Conservation (phyloP, 805 yeast species). For the Candida tammaniensis region DNA sequence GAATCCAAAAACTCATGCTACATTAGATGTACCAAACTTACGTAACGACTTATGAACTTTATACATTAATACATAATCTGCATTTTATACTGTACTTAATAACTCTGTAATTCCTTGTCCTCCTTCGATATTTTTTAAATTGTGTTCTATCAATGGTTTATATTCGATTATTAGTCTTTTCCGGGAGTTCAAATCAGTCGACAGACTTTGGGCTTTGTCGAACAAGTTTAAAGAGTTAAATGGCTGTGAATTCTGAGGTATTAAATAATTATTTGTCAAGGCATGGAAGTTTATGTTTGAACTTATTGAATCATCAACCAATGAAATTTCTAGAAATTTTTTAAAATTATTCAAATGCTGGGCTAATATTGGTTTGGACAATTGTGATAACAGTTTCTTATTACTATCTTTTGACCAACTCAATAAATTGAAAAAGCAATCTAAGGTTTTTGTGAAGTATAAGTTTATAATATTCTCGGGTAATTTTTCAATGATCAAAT, state of each 20-base stretch:
- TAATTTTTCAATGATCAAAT: constrained; percentile 54
- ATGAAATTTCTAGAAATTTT: constrained; percentile 45
- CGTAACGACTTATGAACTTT: no score
- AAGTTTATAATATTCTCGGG: constrained; percentile 55
- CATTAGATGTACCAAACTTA: no score
- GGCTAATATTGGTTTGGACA: constrained; percentile 33
- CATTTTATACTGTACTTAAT: neutral
- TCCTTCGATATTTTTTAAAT: constrained; percentile 6
- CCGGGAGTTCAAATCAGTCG: constrained; percentile 13
- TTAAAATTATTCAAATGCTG: constrained; percentile 42
- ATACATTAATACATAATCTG: no score
- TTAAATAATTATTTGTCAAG: constrained; percentile 48
- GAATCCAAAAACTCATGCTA: no score
- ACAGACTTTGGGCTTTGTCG: constrained; percentile 26
- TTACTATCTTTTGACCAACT: constrained; percentile 62
- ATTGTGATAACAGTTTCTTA: constrained; percentile 25
- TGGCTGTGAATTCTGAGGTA: constrained; percentile 60
- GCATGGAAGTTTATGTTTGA: constrained; percentile 37
- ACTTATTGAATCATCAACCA: constrained; percentile 18
- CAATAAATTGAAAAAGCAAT: constrained; percentile 63
- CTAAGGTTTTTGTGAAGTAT: constrained; percentile 67
- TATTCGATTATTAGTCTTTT: constrained; percentile 12
- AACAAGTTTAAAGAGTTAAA: constrained; percentile 63
- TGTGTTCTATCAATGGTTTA: constrained; percentile 1
- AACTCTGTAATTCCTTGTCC: neutral